Evolutionary conservation across 106 monocot genomes (phyloP).

Genomic region (Amphibolis antarctica): DNA sequence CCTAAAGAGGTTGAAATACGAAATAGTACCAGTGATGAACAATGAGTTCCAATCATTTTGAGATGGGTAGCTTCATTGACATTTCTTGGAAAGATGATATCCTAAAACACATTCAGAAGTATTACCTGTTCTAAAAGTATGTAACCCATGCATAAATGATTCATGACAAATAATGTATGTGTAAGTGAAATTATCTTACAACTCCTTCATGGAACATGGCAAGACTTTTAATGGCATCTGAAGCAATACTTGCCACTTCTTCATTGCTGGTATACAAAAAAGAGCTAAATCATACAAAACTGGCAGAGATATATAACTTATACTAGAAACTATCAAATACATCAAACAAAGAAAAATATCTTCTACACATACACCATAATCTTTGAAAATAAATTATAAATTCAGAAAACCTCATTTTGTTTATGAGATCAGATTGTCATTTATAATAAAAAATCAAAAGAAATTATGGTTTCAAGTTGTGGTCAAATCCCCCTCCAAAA

Average conservation of each 20-base stretch:
- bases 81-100: conserved; percentile 43
- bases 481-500: too few relatives aligned
- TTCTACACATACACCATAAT: too few relatives aligned
- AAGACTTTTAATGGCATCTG: conserved; percentile 57
- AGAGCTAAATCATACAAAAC: not conserved
- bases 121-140: not conserved
- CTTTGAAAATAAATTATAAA: not conserved
- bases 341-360: not conserved
- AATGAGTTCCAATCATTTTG: conserved; percentile 34
- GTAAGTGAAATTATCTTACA: conserved; percentile 28
- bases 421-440: too few relatives aligned
- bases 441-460: too few relatives aligned
- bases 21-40: conserved; percentile 54
- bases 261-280: conserved; percentile 39
- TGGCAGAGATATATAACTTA: not conserved
- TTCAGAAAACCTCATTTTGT: too few relatives aligned
- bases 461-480: too few relatives aligned
- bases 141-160: conserved; percentile 1
- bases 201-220: conserved; percentile 60
- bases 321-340: not conserved
- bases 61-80: conserved; percentile 36
- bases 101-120: conserved; percentile 17
- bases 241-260: conserved; percentile 41
- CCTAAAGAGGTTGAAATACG: not conserved
- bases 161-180: not conserved